A percentile compares a stretch with the other conserved stretches of the same genome.
These are phyloP conservation scores for Fusarium algeriense DNA, from an alignment of 2,329 filamentous ascomycete genomes.

Conservation along the genomic window DNA sequence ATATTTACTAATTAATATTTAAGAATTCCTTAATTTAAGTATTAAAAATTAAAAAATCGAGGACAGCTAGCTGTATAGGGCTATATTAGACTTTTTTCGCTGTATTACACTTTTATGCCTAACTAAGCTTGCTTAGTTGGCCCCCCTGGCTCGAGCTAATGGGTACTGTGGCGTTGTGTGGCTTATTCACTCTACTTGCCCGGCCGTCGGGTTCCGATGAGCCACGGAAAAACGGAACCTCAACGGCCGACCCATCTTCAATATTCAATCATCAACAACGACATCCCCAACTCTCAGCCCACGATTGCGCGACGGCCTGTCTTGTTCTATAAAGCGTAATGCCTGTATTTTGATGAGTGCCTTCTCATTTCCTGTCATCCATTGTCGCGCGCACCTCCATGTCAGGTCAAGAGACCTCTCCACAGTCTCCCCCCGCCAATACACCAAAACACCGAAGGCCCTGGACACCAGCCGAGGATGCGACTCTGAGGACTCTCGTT, in stretches of 20 bases:
- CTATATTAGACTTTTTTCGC: too few relatives aligned
- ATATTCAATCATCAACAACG: slow-evolving; percentile 23
- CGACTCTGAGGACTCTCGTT: slow-evolving; percentile 45
- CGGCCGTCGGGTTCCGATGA: slow-evolving; percentile 15
- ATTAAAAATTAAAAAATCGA: too few relatives aligned
- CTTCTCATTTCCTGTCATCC: not conserved
- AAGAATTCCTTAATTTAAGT: too few relatives aligned
- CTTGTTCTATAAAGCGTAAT: slow-evolving; percentile 19
- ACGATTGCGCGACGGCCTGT: not conserved
- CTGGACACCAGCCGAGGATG: slow-evolving; percentile 47
- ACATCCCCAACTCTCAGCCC: not conserved
- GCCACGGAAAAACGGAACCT: slow-evolving; percentile 35
- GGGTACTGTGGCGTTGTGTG: slow-evolving; percentile 8
- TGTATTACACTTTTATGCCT: too few relatives aligned
- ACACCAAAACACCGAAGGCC: slow-evolving; percentile 41
- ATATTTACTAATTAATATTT: too few relatives aligned
- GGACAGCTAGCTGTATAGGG: too few relatives aligned
- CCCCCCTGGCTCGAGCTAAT: too few relatives aligned
- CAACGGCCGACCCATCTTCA: slow-evolving; percentile 18
- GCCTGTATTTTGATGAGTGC: not conserved
- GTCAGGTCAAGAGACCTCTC: slow-evolving; percentile 42
- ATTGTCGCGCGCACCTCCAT: slow-evolving; percentile 24
- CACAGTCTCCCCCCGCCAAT: slow-evolving; percentile 39
- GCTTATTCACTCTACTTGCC: not conserved
- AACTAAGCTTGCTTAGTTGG: too few relatives aligned